Percentiles rank a stretch among this genome's conserved stretches.
Evolutionary conservation across 257 asterid genomes (phyloP).

Genomic region (Scutellaria galericulata): DNA sequence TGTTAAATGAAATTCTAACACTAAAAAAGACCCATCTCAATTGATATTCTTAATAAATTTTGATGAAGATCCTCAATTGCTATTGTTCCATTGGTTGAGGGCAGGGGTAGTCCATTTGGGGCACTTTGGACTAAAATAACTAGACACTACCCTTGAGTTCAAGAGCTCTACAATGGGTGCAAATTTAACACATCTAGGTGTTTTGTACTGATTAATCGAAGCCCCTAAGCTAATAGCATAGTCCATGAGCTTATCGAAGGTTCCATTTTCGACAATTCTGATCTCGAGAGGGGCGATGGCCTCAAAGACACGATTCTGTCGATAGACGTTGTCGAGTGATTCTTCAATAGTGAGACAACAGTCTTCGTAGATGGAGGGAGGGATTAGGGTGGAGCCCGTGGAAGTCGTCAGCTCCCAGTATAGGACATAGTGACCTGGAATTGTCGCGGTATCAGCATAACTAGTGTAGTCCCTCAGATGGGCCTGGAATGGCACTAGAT

Average conservation of each 20-base stretch:
- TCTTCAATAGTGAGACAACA: constrained; percentile 78
- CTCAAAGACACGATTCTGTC: constrained; percentile 69
- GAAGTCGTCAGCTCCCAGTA: constrained; percentile 68
- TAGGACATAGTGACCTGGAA: constrained; percentile 77
- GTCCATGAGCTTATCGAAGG: constrained; percentile 87
- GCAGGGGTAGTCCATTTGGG: constrained; percentile 73
- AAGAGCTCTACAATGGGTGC: constrained; percentile 70
- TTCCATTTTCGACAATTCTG: constrained; percentile 68
- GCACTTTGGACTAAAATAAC: constrained; percentile 64
- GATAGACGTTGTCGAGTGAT: constrained; percentile 71
- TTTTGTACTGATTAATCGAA: constrained; percentile 78
- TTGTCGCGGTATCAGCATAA: constrained; percentile 57
- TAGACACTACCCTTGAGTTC: constrained; percentile 54
- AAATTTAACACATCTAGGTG: constrained; percentile 75
- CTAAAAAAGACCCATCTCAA: too few relatives aligned
- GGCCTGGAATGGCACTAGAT: constrained; percentile 59
- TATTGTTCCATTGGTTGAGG: constrained; percentile 66
- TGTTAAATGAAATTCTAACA: too few relatives aligned
- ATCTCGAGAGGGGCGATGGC: constrained; percentile 77
- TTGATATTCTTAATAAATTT: too few relatives aligned
- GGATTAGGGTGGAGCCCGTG: constrained; percentile 49
- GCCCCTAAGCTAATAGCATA: constrained; percentile 79
- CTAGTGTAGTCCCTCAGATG: constrained; percentile 72
- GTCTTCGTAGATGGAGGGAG: constrained; percentile 62
- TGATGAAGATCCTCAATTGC: not conserved